Evolutionary conservation across 2,329 filamentous ascomycete species (phyloP), one percentile per base, ranked within the genome.

Genomic region (Kalmusia sp.): DNA sequence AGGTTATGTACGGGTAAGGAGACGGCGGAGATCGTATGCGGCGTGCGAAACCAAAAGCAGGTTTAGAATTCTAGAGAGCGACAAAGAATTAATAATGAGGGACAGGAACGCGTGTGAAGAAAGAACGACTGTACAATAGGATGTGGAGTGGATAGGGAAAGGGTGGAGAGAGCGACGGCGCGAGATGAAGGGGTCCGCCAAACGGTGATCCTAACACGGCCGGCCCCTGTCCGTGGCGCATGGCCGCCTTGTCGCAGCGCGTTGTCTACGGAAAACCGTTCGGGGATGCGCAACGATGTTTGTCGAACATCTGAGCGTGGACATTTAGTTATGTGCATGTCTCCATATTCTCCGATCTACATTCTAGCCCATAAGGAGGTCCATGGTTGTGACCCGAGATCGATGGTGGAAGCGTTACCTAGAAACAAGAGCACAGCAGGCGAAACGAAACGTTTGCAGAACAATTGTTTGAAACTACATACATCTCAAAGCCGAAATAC

Each of bases 101-200:
- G 40, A 55, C 28, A 37, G 39, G 21, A 24, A 33, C 21, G 22
- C 37, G 15, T n/a, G n/a, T 22, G 22, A 21, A 17, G 30, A 66
- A 65, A 45, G 65, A 68, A 54, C 56, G 64, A 59, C 57, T 62
- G 67, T 63, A 63, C 59, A 63, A 51, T 38, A 37, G 49, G 57
- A 55, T 47, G 47, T 45, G 51, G 48, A 50, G 50, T 41, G 53
- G 51, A 50, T 44, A 40, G 48, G 43, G 49, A 51, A 43, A 46
- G 56, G 44, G 44, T 11, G 48, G 37, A 14, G 49, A n/a, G 51
- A 52, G 49, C 55, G 48, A 48, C 33, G 57, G 55, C 51, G 59
- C 49, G 59, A 64, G 55, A 57, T 62, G 61, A 58, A 59, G 59
- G 61, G 43, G 43, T 28, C 27, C 27, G 27, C 27, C 27, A n/a